Conservation (phyloP, 2,329 filamentous ascomycete genomes). For the Trichoderma brevicompactum region DNA sequence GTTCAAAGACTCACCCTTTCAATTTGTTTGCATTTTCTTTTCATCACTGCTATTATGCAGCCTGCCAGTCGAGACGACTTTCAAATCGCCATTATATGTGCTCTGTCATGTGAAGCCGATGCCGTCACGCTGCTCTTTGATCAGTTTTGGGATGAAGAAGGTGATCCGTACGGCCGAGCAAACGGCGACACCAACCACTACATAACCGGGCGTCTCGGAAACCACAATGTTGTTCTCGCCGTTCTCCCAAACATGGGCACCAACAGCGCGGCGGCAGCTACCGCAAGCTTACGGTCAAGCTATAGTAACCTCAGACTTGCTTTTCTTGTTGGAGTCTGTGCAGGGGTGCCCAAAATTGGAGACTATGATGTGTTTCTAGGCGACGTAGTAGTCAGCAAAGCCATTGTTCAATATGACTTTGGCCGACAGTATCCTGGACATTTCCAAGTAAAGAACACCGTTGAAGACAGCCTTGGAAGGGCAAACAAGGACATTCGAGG, state of each 20-base stretch:
- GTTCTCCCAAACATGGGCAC: constrained; percentile 39
- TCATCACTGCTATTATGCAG: neutral
- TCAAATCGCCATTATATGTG: constrained; percentile 38
- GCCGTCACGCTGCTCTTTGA: constrained; percentile 36
- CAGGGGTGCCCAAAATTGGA: constrained; percentile 39
- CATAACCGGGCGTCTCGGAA: constrained; percentile 37
- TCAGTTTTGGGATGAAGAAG: constrained; percentile 36
- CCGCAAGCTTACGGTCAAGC: constrained; percentile 40
- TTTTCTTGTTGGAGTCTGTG: constrained; percentile 48
- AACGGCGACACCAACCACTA: constrained; percentile 40
- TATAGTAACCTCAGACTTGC: constrained; percentile 42
- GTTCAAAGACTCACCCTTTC: neutral
- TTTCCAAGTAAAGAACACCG: constrained; percentile 36
- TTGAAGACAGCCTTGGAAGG: constrained; percentile 37
- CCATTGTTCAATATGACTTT: constrained; percentile 39
- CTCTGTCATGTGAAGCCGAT: constrained; percentile 35
- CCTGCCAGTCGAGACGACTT: constrained; percentile 31
- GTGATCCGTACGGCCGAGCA: constrained; percentile 33
- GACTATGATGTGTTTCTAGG: constrained; percentile 36
- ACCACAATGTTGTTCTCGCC: constrained; percentile 39
- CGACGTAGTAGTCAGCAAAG: constrained; percentile 42
- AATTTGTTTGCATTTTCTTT: neutral
- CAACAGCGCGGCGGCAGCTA: constrained; percentile 35
- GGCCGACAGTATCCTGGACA: constrained; percentile 35
- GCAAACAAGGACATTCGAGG: constrained; percentile 38